Conservation (phyloP, 2,329 filamentous ascomycete species). For the Geosmithia flava region DNA sequence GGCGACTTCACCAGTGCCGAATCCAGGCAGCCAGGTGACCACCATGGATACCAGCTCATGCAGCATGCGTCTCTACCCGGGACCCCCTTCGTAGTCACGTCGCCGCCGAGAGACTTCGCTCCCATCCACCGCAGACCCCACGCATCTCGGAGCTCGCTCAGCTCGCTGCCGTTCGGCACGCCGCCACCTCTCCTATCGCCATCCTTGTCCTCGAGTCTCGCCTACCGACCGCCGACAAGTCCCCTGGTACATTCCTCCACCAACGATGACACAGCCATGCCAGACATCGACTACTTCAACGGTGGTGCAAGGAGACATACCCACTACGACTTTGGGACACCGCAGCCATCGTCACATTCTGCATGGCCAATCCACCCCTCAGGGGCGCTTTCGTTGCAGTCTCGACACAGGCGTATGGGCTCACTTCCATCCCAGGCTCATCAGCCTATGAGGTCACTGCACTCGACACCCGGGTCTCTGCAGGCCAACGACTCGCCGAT, state of each 20-base stretch:
- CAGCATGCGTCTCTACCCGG: slow-evolving; percentile 2
- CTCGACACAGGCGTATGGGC: slow-evolving; percentile 40
- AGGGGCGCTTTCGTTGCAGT: slow-evolving; percentile 2
- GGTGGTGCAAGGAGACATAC: background rate
- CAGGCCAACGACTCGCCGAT: slow-evolving; percentile 21
- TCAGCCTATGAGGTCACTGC: slow-evolving; percentile 64
- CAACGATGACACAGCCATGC: slow-evolving; percentile 52
- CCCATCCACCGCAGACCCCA: slow-evolving; percentile 22
- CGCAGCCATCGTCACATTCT: slow-evolving; percentile 32
- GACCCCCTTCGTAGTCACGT: slow-evolving; percentile 38
- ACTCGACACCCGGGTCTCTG: slow-evolving; percentile 36
- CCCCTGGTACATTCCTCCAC: slow-evolving; percentile 82
- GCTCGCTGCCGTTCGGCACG: slow-evolving; percentile 23
- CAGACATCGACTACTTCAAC: slow-evolving; percentile 24
- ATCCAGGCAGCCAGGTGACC: background rate
- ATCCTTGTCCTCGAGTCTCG: slow-evolving; percentile 66
- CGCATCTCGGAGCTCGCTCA: slow-evolving; percentile 8
- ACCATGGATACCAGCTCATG: background rate
- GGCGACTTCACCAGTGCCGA: slow-evolving; percentile 47
- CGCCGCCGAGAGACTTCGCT: slow-evolving; percentile 39
- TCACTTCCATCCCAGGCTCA: slow-evolving; percentile 62
- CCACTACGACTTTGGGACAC: slow-evolving; percentile 17
- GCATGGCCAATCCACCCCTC: slow-evolving; percentile 23
- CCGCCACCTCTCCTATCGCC: slow-evolving; percentile 49
- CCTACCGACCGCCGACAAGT: slow-evolving; percentile 80